A percentile compares a stretch with the other conserved stretches of the same genome.
These are phyloP conservation scores for Acorus gramineus DNA, from an alignment of 106 monocot species.

Conservation along the genomic window DNA sequence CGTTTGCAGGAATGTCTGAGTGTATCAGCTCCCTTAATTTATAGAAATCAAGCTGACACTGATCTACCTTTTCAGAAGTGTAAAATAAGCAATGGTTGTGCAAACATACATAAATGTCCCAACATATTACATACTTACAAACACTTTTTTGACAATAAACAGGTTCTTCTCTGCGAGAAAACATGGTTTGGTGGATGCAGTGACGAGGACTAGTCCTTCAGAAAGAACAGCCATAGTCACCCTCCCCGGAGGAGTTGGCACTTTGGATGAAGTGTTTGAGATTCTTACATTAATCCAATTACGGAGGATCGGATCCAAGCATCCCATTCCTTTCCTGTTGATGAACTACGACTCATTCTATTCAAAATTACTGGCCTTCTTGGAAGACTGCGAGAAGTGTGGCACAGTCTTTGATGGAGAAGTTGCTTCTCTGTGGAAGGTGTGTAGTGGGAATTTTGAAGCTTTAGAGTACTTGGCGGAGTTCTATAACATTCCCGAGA, in stretches of 20 bases:
- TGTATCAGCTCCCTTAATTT: background rate
- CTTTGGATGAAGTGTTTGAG: conserved; percentile 88
- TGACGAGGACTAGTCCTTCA: conserved; percentile 39
- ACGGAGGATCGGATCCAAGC: conserved; percentile 64
- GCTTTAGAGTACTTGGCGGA: conserved; percentile 72
- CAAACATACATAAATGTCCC: too few species aligned
- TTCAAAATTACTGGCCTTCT: conserved; percentile 66
- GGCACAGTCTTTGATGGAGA: conserved; percentile 61
- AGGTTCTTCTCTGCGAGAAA: conserved; percentile 97
- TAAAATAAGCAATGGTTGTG: too few species aligned
- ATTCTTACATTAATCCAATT: conserved; percentile 78
- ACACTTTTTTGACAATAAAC: background rate
- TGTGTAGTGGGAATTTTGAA: conserved; percentile 57
- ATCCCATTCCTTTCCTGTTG: conserved; percentile 76
- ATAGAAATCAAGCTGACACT: background rate
- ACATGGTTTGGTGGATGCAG: conserved; percentile 86
- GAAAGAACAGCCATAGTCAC: conserved; percentile 75
- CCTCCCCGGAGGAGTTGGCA: conserved; percentile 88
- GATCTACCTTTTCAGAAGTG: background rate
- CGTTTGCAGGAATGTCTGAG: too few species aligned
- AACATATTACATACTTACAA: too few species aligned
- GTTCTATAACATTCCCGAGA: conserved; percentile 37
- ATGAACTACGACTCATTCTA: conserved; percentile 89
- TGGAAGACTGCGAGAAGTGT: conserved; percentile 67
- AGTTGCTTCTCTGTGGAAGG: conserved; percentile 66